Conservation (phyloP, 2,329 filamentous ascomycete species). For the Karstenula rhodostoma region DNA sequence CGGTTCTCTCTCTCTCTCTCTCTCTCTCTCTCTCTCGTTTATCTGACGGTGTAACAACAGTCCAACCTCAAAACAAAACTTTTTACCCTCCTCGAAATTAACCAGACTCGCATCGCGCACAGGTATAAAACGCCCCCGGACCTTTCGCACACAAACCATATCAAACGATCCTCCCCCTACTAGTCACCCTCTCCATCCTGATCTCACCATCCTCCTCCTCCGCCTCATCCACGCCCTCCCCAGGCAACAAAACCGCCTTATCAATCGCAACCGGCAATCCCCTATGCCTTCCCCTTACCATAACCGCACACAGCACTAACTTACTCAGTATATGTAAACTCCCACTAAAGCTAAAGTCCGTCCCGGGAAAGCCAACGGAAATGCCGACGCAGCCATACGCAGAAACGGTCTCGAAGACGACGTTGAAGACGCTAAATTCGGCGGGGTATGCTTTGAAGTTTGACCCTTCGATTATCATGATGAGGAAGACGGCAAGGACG, state of each 20-base stretch:
- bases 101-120: neutral
- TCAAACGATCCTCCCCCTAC: conserved; percentile 10
- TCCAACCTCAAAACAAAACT: neutral
- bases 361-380: conserved; percentile 54
- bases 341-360: conserved; percentile 58
- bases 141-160: neutral
- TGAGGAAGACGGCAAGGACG: conserved; percentile 55
- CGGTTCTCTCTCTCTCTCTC: no score
- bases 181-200: conserved; percentile 17
- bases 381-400: conserved; percentile 55
- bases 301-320: conserved; percentile 63
- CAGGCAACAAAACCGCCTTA: conserved; percentile 53
- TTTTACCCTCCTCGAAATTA: neutral
- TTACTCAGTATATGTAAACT: conserved; percentile 61
- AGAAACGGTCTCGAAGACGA: conserved; percentile 56
- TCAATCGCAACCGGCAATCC: conserved; percentile 65
- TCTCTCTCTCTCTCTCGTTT: no score
- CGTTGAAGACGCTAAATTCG: conserved; percentile 54
- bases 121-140: neutral
- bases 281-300: conserved; percentile 64
- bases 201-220: conserved; percentile 50
- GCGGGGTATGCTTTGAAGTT: conserved; percentile 47
- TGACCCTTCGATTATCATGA: conserved; percentile 54
- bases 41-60: neutral
- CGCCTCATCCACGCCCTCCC: conserved; percentile 34